Base-by-base conservation (phyloP, 225 moss, liverwort and hornwort species). In the Sphagnum tenellum region DNA sequence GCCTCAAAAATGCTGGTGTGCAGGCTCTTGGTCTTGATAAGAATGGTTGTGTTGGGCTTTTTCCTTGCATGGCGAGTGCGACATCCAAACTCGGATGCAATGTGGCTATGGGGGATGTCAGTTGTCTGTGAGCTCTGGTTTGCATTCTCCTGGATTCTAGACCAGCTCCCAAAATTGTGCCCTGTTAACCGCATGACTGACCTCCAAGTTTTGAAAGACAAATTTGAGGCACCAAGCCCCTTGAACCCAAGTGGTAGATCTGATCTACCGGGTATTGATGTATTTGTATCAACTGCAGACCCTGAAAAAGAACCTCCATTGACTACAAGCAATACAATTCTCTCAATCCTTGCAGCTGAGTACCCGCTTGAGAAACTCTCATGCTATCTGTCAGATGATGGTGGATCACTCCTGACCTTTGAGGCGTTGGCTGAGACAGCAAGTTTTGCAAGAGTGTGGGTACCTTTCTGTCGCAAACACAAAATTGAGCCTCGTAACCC, bases 31-130 rank as follows among this genome's bases (percentile, higher is more conserved):
- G 94, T 88, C 29, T 1, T 87, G 45, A 71, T 82, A 63, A 78
- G 94, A 48, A 81, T 94, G 63, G 89, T 89, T 49, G 81, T 94
- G 8, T 58, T 94, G 61, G 83, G 58, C n/a, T 78, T 94, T 7
- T 94, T 76, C 67, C 63, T 94, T 50, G 50, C 64, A 1, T 94
- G 90, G 94, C 80, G 94, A 44, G 64, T 90, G n/a, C 71, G 70
- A 51, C 88, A 94, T 63, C 77, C 82, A 45, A 94, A 94, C 50
- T 69, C 59, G 12, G 79, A 94, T 46, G 94, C 94, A 52, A 76
- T 85, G 82, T 94, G 94, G 94, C 74, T 94, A 7, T 94, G 94
- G 94, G 94, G 94, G 8, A 87, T 94, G 90, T 94, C 94, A 3
- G 79, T 94, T 3, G 77, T 94, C 3, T 94, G 94, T 61, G 94